phyloP scores from a whole-genome alignment of 306 rosid species.

The Sicyos baderoa region DNA sequence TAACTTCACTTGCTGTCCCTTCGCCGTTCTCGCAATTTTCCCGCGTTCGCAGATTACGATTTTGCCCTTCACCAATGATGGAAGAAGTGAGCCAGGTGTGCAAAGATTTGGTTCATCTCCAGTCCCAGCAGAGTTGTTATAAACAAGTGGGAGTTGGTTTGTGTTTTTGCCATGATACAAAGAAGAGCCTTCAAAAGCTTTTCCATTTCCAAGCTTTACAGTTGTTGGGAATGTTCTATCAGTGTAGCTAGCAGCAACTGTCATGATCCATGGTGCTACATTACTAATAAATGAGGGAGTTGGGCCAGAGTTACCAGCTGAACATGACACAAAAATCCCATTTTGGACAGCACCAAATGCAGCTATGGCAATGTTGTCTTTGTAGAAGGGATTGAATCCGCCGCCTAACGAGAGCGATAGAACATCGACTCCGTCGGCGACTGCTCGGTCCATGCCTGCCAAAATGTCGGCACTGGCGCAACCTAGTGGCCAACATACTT shows the following conservation, averaged over 20 bases:
- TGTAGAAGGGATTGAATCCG: slow-evolving; percentile 30
- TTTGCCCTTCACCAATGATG: slow-evolving; percentile 42
- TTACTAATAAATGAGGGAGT: slow-evolving; percentile 37
- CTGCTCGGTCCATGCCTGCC: slow-evolving; percentile 61
- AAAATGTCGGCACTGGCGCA: slow-evolving; percentile 52
- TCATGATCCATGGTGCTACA: slow-evolving; percentile 68
- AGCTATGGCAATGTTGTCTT: slow-evolving; percentile 51
- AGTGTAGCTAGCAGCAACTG: slow-evolving; percentile 71
- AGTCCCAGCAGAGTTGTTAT: slow-evolving; percentile 47
- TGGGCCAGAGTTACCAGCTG: slow-evolving; percentile 79
- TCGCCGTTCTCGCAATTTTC: slow-evolving; percentile 26
- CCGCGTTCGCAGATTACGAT: slow-evolving; percentile 61
- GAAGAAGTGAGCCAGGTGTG: slow-evolving; percentile 32
- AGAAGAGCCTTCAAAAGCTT: slow-evolving; percentile 48
- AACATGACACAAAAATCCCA: slow-evolving; percentile 55
- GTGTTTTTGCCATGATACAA: slow-evolving; percentile 36
- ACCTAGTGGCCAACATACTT: slow-evolving; percentile 58
- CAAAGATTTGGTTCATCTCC: slow-evolving; percentile 35
- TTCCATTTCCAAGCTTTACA: slow-evolving; percentile 54
- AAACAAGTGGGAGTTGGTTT: slow-evolving; percentile 39
- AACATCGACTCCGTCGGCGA: slow-evolving; percentile 60
- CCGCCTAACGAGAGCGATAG: slow-evolving; percentile 70
- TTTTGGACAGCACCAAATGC: slow-evolving; percentile 48
- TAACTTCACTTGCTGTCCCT: slow-evolving; percentile 48
- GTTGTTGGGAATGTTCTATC: slow-evolving; percentile 49